phyloP scores from a whole-genome alignment of 2,329 filamentous ascomycete species.

The Trichophyton equinum region DNA sequence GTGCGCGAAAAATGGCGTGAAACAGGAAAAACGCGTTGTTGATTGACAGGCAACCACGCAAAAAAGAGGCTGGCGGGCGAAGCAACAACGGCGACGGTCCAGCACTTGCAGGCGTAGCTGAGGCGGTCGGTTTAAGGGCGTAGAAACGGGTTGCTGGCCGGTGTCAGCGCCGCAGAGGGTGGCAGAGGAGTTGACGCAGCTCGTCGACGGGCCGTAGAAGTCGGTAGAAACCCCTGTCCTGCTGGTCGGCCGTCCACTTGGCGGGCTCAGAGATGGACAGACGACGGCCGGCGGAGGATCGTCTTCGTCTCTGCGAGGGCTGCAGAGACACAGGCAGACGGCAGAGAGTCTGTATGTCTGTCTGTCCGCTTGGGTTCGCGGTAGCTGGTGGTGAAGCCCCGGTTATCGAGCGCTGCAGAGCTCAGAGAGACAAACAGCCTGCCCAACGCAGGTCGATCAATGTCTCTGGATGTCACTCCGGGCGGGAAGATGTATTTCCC shows the following conservation, averaged over 20 bases:
- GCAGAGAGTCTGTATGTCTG: not conserved
- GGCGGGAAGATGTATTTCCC: not conserved
- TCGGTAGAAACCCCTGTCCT: not conserved
- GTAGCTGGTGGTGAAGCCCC: not conserved
- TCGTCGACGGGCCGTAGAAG: not conserved
- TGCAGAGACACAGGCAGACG: not conserved
- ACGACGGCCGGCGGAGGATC: not conserved
- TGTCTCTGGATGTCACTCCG: not conserved
- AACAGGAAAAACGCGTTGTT: conserved; percentile 21
- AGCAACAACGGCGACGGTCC: not conserved
- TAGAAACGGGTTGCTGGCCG: not conserved
- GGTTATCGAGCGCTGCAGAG: not conserved
- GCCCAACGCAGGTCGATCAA: not conserved
- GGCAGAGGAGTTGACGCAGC: not conserved
- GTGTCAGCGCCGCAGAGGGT: not conserved
- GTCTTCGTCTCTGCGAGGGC: not conserved
- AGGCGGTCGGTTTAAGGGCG: not conserved
- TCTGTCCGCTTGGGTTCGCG: not conserved
- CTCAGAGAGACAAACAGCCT: not conserved
- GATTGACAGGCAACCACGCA: conserved; percentile 15
- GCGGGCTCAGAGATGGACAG: not conserved
- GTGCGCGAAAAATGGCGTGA: conserved; percentile 19
- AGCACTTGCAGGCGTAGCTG: not conserved
- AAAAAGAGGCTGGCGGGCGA: not conserved
- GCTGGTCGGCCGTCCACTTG: conserved; percentile 1